These are phyloP conservation scores for Amanita brunnescens DNA, from an alignment of 768 basidiomycete genomes.

Conservation along the genomic window DNA sequence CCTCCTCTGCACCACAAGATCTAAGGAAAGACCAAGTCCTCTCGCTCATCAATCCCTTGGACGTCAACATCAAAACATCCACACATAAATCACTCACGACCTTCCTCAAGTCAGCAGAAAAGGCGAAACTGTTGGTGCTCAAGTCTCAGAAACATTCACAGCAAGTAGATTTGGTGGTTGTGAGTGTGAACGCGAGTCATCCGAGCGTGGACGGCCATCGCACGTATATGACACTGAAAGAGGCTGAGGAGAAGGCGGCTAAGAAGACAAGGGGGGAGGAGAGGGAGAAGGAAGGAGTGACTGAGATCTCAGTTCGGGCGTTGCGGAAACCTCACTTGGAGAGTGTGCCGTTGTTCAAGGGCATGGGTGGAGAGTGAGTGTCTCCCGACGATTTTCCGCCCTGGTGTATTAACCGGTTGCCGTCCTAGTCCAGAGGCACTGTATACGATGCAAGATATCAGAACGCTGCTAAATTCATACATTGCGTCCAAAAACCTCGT, in stretches of 20 bases:
- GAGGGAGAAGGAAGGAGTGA: slow-evolving; percentile 39
- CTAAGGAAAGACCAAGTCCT: slow-evolving; percentile 9
- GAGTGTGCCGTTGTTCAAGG: slow-evolving; percentile 53
- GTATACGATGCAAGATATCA: slow-evolving; percentile 52
- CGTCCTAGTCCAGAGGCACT: slow-evolving; percentile 36
- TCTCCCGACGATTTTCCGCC: background rate
- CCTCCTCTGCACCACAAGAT: slow-evolving; percentile 11
- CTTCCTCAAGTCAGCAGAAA: slow-evolving; percentile 74
- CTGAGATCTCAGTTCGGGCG: slow-evolving; percentile 37
- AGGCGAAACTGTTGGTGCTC: slow-evolving; percentile 59
- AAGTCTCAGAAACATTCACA: slow-evolving; percentile 46
- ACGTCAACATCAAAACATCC: slow-evolving; percentile 69
- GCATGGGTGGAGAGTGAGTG: slow-evolving; percentile 51
- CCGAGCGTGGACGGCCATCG: slow-evolving; percentile 44
- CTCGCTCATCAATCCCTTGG: background rate
- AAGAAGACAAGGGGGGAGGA: slow-evolving; percentile 49
- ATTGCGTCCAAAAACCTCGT: slow-evolving; percentile 50
- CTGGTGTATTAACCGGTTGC: background rate
- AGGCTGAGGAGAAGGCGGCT: slow-evolving; percentile 54
- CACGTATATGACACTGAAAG: slow-evolving; percentile 51
- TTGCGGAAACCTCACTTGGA: slow-evolving; percentile 67
- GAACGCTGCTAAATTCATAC: slow-evolving; percentile 51
- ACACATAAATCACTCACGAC: slow-evolving; percentile 72
- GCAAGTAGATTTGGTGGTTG: slow-evolving; percentile 46
- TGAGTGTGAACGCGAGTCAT: slow-evolving; percentile 48